Evolutionary conservation across 1,284 basidiomycete genomes (phyloP), one percentile per base, ranked within the genome.

Genomic region (Sporisorium iseilematis-ciliati): DNA sequence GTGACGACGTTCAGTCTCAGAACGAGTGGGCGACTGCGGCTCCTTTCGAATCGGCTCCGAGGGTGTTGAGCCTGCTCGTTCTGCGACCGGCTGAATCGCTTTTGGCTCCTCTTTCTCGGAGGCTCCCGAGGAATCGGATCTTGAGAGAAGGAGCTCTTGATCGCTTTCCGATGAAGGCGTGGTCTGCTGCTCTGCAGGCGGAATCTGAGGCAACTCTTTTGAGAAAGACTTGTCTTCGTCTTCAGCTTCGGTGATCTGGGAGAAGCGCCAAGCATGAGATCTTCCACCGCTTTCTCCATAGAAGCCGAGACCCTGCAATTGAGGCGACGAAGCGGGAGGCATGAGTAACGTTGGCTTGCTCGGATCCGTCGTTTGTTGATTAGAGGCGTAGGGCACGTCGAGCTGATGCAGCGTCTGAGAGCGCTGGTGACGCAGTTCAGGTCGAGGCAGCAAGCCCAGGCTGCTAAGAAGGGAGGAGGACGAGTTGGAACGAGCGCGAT

Each of bases 211-310:
- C 25, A 71, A 25, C 3, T 74, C 65, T 16, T 62, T 74, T 23
- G 71, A 69, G 20, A 74, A 59, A 4, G 71, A 74, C 25, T 35
- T 53, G 45, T 70, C 64, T 40, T 75, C 72, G 42, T 75, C 72
- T 33, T 75, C 71, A 2, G 57, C 72, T 43, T 75, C 72, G 12
- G 67, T 58, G 57, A 75, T 75, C 46, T 75, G 72, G 0, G 72
- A 75, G 51, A 75, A 75, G 18, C 72, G 72, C 62, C 56, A 70
- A 5, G 59, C 46, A 20, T 60, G 46, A 16, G 54, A 11, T 11
- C 56, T 49, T 4, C 11, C 35, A 38, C 23, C 26, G 18, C 42
- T 14, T 1, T 70, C 67, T 7, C 48, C 55, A 8, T 35, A 26
- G 11, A 75, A 48, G 2, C 72, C 67, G 4, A 70, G 64, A 2